Evolutionary conservation across 306 rosid species (phyloP), one percentile per base, ranked within the genome.

Genomic region (Begonia loranthoides): DNA sequence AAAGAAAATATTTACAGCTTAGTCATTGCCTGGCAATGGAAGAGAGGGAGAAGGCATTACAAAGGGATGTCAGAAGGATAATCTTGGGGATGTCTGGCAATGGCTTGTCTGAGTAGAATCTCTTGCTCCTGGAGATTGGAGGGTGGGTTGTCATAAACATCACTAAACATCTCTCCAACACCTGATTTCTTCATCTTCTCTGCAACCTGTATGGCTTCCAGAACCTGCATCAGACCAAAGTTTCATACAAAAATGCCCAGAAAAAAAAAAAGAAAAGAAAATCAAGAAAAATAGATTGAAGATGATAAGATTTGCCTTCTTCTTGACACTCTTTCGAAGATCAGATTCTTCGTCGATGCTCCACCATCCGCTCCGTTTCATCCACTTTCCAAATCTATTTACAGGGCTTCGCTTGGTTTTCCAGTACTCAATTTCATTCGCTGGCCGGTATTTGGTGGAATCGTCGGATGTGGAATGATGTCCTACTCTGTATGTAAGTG

Each of bases 401-500:
- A 84, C 79, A 43, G 94, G 83, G 51, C 61, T 75, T 56, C 82
- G 57, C 62, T 21, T 56, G 61, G 15, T 70, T 64, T 80, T 84
- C 94, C 94, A 83, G 15, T 70, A 53, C 47, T 79, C 73, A 21
- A 79, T 83, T 67, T 83, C 94, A 55, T 72, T 68, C n/a, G 11
- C 17, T 9, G 75, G 45, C 12, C 88, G 41, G 56, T 80, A 84
- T 80, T 84, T 84, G 9, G 81, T 72, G 24, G 94, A 84, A 67
- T 84, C 88, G 46, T 84, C 88, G 4, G 94, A 80, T 16, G 88
- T 84, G 10, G 94, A 84, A 69, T 84, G 88, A 61, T 84, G 94
- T 55, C 88, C 94, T 46, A 71, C 94, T 80, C 94, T 75, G 24
- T 83, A 83, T 11, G 77, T 72, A 9, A 84, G 78, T 52, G 80